A percentile compares a stretch with the other conserved stretches of the same genome.
These are phyloP conservation scores for Delonix regia DNA, from an alignment of 306 rosid species.

Conservation along the genomic window DNA sequence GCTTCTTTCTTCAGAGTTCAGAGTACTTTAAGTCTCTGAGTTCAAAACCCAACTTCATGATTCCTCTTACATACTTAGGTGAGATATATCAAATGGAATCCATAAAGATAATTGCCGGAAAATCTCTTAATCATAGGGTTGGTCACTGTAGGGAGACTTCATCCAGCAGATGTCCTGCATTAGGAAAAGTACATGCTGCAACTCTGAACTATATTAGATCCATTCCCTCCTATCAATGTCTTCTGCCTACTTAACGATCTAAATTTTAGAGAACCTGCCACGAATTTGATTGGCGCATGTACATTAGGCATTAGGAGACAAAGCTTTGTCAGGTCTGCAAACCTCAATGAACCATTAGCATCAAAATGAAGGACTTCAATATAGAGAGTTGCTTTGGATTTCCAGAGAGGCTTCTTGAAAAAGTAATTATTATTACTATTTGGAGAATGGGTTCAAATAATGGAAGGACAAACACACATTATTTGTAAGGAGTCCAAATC, in stretches of 20 bases:
- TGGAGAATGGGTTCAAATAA: background rate
- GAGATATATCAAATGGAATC: background rate
- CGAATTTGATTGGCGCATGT: background rate
- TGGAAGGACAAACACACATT: background rate
- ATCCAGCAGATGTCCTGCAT: background rate
- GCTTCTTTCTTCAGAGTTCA: background rate
- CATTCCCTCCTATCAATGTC: background rate
- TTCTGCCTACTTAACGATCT: background rate
- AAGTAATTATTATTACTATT: background rate
- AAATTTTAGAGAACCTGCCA: conserved; percentile 20
- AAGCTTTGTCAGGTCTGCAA: background rate
- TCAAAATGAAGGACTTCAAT: conserved; percentile 17
- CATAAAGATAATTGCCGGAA: background rate
- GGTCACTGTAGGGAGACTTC: background rate
- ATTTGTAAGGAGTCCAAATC: conserved; percentile 1
- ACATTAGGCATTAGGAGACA: background rate
- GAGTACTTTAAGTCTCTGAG: background rate
- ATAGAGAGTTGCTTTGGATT: background rate
- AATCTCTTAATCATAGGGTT: background rate
- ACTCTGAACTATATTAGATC: background rate
- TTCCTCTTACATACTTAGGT: background rate
- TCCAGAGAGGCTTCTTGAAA: conserved; percentile 4
- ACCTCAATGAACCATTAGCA: background rate
- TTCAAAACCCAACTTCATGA: background rate
- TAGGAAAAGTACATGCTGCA: background rate